phyloP scores from a whole-genome alignment of 352 stramenopile genomes.

The Globisporangium splendens region DNA sequence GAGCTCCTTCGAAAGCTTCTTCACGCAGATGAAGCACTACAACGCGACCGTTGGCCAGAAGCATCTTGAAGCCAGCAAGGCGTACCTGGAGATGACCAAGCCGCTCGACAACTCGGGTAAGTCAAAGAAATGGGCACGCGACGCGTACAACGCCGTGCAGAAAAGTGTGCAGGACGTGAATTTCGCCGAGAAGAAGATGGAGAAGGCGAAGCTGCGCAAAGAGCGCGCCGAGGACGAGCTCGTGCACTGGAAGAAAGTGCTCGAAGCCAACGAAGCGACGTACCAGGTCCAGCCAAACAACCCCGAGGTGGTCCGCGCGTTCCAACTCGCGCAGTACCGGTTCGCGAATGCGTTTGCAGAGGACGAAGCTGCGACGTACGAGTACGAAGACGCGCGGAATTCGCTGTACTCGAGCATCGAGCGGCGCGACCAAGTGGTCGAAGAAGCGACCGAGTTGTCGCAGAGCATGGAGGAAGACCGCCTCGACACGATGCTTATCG shows the following conservation, averaged over 20 bases:
- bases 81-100: constrained; percentile 70
- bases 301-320: constrained; percentile 65
- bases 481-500: constrained; percentile 79
- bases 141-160: constrained; percentile 80
- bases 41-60: constrained; percentile 78
- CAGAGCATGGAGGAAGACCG: constrained; percentile 83
- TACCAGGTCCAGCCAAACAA: constrained; percentile 80
- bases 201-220: constrained; percentile 59
- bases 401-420: constrained; percentile 64
- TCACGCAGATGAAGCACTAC: constrained; percentile 73
- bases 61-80: constrained; percentile 70
- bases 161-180: constrained; percentile 71
- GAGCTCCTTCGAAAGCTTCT: constrained; percentile 77
- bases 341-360: constrained; percentile 67
- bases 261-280: constrained; percentile 78
- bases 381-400: constrained; percentile 59
- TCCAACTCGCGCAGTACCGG: constrained; percentile 54
- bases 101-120: constrained; percentile 75
- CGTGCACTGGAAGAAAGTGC: constrained; percentile 67
- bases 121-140: constrained; percentile 66
- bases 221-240: constrained; percentile 65
- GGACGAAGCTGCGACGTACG: constrained; percentile 45
- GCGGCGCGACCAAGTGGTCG: constrained; percentile 74
- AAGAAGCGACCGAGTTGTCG: constrained; percentile 71
- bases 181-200: constrained; percentile 73